Evolutionary conservation across 805 yeast species (phyloP).

Genomic region (Ogataea dorogensis): DNA sequence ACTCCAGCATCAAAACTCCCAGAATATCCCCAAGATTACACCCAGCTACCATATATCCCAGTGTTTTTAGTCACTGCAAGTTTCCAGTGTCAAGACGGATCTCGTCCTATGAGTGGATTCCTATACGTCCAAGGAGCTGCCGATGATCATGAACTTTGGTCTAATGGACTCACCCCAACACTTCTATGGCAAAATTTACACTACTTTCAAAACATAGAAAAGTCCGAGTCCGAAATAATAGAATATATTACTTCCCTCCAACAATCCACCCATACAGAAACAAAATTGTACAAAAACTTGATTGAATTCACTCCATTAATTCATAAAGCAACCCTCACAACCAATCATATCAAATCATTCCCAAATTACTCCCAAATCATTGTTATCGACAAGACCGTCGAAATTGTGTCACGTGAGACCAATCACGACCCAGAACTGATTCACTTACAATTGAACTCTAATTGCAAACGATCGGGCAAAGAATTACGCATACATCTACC

Average conservation of each 20-base stretch:
- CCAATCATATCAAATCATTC: neutral
- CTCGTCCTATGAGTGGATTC: constrained; percentile 44
- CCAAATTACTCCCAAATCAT: constrained; percentile 29
- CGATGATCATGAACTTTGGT: constrained; percentile 92
- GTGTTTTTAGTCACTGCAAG: constrained; percentile 62
- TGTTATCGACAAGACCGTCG: constrained; percentile 18
- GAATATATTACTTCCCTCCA: constrained; percentile 7
- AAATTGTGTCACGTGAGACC: constrained; percentile 8
- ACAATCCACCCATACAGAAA: neutral
- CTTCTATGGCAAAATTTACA: constrained; percentile 54
- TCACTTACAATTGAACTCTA: constrained; percentile 22
- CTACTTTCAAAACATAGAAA: constrained; percentile 19
- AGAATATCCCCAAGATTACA: constrained; percentile 13
- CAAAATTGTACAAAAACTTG: constrained; percentile 1
- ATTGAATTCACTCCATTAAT: constrained; percentile 11
- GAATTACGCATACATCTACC: constrained; percentile 50
- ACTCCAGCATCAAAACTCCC: constrained; percentile 47
- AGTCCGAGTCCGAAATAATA: constrained; percentile 34
- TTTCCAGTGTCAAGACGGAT: constrained; percentile 58
- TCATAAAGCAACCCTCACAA: constrained; percentile 10
- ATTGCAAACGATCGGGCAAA: constrained; percentile 66
- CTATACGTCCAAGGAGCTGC: constrained; percentile 90
- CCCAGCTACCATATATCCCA: constrained; percentile 36
- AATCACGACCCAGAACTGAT: constrained; percentile 23
- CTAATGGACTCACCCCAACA: constrained; percentile 49